Conservation (phyloP, 2,329 filamentous ascomycete species). For the Diaporthe citriasiana region DNA sequence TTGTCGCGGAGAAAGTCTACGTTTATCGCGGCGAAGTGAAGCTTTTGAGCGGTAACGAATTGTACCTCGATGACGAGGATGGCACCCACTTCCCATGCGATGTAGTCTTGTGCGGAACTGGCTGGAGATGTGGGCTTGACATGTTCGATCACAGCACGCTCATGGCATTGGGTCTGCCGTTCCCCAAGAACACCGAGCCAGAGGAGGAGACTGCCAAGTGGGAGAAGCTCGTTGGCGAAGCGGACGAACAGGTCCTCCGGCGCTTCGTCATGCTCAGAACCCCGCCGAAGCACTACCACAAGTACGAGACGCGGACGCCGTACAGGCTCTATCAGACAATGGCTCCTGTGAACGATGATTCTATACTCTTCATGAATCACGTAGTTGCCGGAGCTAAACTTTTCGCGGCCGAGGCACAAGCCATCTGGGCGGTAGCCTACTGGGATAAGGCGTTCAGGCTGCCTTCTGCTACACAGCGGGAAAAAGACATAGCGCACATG, state of each 20-base stretch:
- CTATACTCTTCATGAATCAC: conserved; percentile 4
- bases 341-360: not conserved
- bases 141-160: not conserved
- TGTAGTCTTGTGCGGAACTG: not conserved
- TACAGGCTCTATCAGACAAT: conserved; percentile 1
- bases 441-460: conserved; percentile 5
- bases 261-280: conserved; percentile 12
- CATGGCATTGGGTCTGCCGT: not conserved
- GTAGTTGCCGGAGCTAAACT: not conserved
- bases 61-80: not conserved
- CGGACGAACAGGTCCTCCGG: not conserved
- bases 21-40: not conserved
- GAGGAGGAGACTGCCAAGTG: not conserved
- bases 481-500: conserved; percentile 6
- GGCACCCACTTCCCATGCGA: not conserved
- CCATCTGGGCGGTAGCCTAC: conserved; percentile 12
- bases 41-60: not conserved
- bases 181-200: not conserved
- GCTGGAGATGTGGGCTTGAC: not conserved
- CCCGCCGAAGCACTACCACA: conserved; percentile 3
- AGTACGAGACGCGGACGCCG: not conserved
- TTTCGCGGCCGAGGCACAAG: not conserved
- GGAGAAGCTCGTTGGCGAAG: not conserved
- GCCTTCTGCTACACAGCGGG: not conserved
- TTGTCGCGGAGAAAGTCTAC: not conserved